A percentile compares a stretch with the other conserved stretches of the same genome.
These are phyloP conservation scores for Phaeodactylum tricornutum DNA, from an alignment of 108 stramenopile species.

Conservation along the genomic window DNA sequence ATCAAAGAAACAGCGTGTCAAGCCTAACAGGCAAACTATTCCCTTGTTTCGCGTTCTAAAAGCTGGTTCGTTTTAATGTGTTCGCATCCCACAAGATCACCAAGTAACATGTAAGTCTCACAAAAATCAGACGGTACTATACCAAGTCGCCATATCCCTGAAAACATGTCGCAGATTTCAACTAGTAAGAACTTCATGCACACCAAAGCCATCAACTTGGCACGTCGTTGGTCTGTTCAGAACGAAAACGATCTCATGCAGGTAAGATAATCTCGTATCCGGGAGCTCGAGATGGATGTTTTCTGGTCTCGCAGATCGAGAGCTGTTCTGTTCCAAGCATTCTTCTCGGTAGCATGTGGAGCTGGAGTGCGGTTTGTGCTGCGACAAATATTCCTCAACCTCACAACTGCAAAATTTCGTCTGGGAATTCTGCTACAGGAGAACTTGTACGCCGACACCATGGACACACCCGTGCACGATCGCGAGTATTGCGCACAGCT, in stretches of 20 bases:
- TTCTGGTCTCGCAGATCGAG: not conserved
- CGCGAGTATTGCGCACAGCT: slow-evolving; percentile 20
- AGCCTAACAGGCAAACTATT: no score
- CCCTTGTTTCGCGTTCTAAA: no score
- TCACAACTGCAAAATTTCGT: not conserved
- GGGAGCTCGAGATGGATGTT: not conserved
- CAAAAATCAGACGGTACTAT: no score
- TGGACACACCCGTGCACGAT: slow-evolving; percentile 2
- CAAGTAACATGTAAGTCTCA: no score
- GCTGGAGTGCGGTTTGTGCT: not conserved
- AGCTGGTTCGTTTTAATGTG: no score
- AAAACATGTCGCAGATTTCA: no score
- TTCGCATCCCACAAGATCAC: no score
- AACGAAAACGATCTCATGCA: slow-evolving; percentile 40
- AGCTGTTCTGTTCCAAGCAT: not conserved
- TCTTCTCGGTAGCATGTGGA: no score
- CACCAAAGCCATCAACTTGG: slow-evolving; percentile 28
- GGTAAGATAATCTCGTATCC: slow-evolving; percentile 13
- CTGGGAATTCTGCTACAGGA: not conserved
- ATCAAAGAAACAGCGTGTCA: no score
- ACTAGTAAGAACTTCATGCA: no score
- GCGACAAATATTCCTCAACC: not conserved
- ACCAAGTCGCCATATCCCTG: no score
- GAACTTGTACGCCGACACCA: not conserved
- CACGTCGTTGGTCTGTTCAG: slow-evolving; percentile 31